Conservation (phyloP, 306 rosid species). For the Fragaria nilgerrensis region DNA sequence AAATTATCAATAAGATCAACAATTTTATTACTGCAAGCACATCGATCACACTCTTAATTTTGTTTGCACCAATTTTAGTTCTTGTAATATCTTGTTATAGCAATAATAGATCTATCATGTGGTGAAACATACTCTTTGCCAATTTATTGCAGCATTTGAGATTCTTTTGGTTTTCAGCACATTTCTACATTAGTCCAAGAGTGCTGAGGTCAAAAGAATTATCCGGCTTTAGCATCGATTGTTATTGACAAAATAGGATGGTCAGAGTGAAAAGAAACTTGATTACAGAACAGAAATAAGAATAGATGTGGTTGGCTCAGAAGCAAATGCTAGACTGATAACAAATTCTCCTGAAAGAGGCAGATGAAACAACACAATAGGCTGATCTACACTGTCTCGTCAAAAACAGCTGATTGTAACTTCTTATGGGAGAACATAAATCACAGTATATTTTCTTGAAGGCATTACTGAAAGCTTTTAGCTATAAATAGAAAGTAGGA, state of each 20-base stretch:
- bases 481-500: too few species aligned
- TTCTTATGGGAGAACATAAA: too few species aligned
- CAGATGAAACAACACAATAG: background rate
- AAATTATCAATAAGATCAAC: background rate
- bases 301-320: background rate
- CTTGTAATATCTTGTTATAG: background rate
- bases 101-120: background rate
- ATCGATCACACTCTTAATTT: background rate
- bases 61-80: background rate
- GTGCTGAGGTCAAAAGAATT: background rate
- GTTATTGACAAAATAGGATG: background rate
- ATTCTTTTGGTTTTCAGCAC: background rate
- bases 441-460: too few species aligned
- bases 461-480: too few species aligned
- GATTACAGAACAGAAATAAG: background rate
- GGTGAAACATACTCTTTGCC: background rate
- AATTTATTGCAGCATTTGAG: background rate
- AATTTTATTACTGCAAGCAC: background rate
- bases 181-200: background rate
- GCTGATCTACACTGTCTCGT: background rate
- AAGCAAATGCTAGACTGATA: background rate
- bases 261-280: background rate
- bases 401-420: too few species aligned
- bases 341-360: background rate
- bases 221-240: background rate